Evolutionary conservation across 2,329 filamentous ascomycete genomes (phyloP).

Genomic region (Diaporthe velutina): DNA sequence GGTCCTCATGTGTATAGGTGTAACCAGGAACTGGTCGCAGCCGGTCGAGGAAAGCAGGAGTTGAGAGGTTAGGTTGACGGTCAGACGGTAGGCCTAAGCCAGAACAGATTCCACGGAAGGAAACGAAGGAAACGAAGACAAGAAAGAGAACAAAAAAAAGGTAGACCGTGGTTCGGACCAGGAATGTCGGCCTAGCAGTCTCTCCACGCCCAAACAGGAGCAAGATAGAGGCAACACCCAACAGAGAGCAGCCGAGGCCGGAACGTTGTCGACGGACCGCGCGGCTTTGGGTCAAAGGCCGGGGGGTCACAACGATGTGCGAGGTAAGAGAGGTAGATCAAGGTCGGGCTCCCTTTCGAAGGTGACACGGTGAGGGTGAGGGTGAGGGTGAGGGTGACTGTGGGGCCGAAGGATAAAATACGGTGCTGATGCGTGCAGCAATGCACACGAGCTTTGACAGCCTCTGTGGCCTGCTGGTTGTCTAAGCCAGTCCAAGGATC

Average conservation of each 20-base stretch:
- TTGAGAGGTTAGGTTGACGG: not conserved
- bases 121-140: not conserved
- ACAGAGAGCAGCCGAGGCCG: slow-evolving; percentile 11
- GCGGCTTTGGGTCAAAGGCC: slow-evolving; percentile 3
- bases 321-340: not conserved
- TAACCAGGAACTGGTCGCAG: slow-evolving; percentile 28
- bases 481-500: slow-evolving; percentile 30
- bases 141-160: not conserved
- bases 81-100: not conserved
- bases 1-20: slow-evolving; percentile 33
- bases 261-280: slow-evolving; percentile 20
- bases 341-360: not conserved
- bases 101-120: not conserved
- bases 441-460: slow-evolving; percentile 9
- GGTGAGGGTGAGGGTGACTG: not conserved
- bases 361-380: not conserved
- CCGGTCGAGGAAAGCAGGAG: slow-evolving; percentile 7
- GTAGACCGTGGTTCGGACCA: not conserved
- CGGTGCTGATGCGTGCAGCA: slow-evolving; percentile 21
- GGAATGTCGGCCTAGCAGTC: not conserved
- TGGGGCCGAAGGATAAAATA: slow-evolving; percentile 24
- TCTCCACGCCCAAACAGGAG: not conserved
- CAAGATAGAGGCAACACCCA: not conserved
- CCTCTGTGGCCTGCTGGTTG: slow-evolving; percentile 9
- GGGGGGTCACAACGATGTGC: not conserved